These are phyloP conservation scores for Phytophthora fragariae DNA, from an alignment of 352 stramenopile species.

Conservation along the genomic window DNA sequence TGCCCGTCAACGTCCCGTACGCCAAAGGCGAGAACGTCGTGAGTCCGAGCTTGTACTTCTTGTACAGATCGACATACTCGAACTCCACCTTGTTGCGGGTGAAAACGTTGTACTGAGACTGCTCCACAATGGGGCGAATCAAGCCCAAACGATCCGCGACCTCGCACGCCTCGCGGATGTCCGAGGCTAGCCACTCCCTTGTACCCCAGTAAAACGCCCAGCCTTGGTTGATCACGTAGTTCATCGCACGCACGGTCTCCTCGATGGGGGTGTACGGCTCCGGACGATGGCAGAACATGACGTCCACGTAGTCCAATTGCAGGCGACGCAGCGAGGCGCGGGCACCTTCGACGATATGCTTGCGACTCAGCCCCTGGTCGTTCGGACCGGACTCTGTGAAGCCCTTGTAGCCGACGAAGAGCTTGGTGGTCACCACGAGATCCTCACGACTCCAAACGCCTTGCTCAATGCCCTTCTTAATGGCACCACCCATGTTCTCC, in stretches of 20 bases:
- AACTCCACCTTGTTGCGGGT: slow-evolving; percentile 53
- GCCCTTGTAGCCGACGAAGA: slow-evolving; percentile 30
- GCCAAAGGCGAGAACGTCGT: slow-evolving; percentile 13
- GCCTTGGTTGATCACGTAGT: slow-evolving; percentile 36
- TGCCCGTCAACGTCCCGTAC: slow-evolving; percentile 14
- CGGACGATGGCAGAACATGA: slow-evolving; percentile 68
- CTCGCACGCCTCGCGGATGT: slow-evolving; percentile 10
- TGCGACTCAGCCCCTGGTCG: slow-evolving; percentile 42
- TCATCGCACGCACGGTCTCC: slow-evolving; percentile 70
- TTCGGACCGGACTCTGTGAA: slow-evolving; percentile 24
- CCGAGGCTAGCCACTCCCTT: slow-evolving; percentile 11
- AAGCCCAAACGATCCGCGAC: slow-evolving; percentile 13
- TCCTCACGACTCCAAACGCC: slow-evolving; percentile 35
- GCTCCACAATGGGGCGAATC: slow-evolving; percentile 46
- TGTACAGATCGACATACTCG: slow-evolving; percentile 57
- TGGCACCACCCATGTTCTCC: slow-evolving; percentile 33
- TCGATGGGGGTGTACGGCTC: slow-evolving; percentile 66
- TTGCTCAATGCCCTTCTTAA: slow-evolving; percentile 40
- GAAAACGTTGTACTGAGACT: slow-evolving; percentile 70
- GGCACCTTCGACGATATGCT: slow-evolving; percentile 60
- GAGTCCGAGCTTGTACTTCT: slow-evolving; percentile 15
- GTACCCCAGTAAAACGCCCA: slow-evolving; percentile 21
- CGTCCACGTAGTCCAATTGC: slow-evolving; percentile 55
- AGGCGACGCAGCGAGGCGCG: slow-evolving; percentile 41
- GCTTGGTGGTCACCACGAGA: slow-evolving; percentile 16